Percentiles rank a stretch among this genome's conserved stretches.
These are phyloP conservation scores for Zelonia costaricensis DNA, from an alignment of 208 protist species.

Conservation along the genomic window DNA sequence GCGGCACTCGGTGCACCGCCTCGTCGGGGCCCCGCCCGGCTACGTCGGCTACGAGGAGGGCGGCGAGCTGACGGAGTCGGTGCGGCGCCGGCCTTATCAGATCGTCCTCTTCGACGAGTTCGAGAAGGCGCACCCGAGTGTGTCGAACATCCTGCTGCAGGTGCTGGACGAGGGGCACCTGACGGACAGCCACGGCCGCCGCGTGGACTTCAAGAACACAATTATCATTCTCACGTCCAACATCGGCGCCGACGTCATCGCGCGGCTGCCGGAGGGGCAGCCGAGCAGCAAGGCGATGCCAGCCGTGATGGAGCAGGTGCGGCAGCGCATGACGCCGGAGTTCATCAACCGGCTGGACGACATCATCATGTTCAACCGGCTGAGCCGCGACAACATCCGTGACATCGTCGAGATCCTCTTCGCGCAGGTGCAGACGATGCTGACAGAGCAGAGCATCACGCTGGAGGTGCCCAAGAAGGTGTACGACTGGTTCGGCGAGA, in stretches of 20 bases:
- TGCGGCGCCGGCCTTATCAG: conserved; percentile 96
- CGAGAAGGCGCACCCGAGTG: conserved; percentile 97
- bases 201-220: conserved; percentile 97
- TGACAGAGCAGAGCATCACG: conserved; percentile 87
- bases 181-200: conserved; percentile 96
- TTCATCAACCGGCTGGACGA: conserved; percentile 99
- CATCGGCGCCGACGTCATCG: conserved; percentile 90
- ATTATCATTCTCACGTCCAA: conserved; percentile 98
- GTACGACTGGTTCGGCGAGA: conserved; percentile 76
- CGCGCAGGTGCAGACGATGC: conserved; percentile 57
- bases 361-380: conserved; percentile 96
- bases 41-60: conserved; percentile 99
- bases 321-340: conserved; percentile 94
- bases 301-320: conserved; percentile 90
- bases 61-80: conserved; percentile 98
- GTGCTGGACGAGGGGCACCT: conserved; percentile 98
- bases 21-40: conserved; percentile 98
- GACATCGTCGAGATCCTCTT: conserved; percentile 94
- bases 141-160: conserved; percentile 97
- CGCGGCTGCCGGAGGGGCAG: conserved; percentile 58
- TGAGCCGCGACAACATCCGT: conserved; percentile 80
- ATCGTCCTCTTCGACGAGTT: conserved; percentile 99
- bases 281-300: conserved; percentile 52
- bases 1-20: conserved; percentile 92
- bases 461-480: conserved; percentile 70